Base-by-base conservation (phyloP, 495 filamentous ascomycete genomes). In the Penicillium crystallinum region DNA sequence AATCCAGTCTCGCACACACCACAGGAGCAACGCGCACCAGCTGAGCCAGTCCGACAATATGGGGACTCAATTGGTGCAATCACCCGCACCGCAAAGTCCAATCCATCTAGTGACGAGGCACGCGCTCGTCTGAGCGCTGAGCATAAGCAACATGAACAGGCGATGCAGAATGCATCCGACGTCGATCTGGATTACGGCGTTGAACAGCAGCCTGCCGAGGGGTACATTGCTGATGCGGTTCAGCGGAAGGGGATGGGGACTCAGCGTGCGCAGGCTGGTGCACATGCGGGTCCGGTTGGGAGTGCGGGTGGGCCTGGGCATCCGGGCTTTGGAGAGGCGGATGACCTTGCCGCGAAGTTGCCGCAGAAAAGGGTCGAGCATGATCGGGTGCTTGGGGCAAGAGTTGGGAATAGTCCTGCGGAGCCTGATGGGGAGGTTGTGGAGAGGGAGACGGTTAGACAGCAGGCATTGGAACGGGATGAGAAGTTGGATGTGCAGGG, bases 141-240 rank as follows among this genome's bases (percentile, higher is more conserved):
- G 9, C 69, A 53, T 19, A n/a, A 53, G 3, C 46, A 52, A 8
- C 43, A 65, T 15, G 44, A 54, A n/a, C 31, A 14, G 1, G 19
- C 49, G 15, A 27, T 67, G 53, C 56, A 61, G 18, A 40, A 46
- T 50, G 59, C 40, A 44, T 55, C 36, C 14, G 65, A 63, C 50
- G 65, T 72, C 6, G 71, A 75, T 47, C 55, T 65, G 1, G 79
- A 83, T 15, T 77, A 77, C 9, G 82, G 81, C 5, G 76, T 84
- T 53, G 81, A 85, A 73, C 68, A 74, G 21, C 69, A 77, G 23
- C 67, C 73, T 0, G 64, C 67, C 5, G 81, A 85, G 49, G 82
- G 81, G 3, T 69, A 78, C 19, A 78, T 85, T 33, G 80, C 79
- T 2, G 57, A 67, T 21, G 69, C 70, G 0, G 78, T 81, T 1